phyloP scores from a whole-genome alignment of 306 rosid genomes.

The Trifolium subterraneum region DNA sequence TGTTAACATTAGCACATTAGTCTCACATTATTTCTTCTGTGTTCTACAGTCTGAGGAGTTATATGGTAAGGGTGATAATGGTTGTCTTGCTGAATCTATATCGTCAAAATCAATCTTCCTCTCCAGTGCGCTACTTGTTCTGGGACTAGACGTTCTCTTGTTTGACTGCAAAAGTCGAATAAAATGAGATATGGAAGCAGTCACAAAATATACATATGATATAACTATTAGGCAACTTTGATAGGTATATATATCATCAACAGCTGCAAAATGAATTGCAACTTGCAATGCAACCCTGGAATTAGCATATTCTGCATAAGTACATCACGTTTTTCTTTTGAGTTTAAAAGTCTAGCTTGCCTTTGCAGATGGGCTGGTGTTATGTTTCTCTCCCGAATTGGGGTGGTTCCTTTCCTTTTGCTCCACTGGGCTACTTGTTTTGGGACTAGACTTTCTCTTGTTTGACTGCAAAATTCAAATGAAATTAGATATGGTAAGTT shows the following conservation, averaged over 20 bases:
- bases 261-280: neutral
- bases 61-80: conserved; percentile 73
- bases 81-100: conserved; percentile 61
- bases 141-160: conserved; percentile 76
- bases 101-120: conserved; percentile 69
- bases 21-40: conserved; percentile 51
- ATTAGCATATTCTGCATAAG: neutral
- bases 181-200: neutral
- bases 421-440: conserved; percentile 58
- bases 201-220: neutral
- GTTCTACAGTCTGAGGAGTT: conserved; percentile 75
- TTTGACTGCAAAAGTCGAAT: conserved; percentile 68
- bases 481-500: neutral
- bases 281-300: conserved; percentile 4
- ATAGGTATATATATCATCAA: conserved; percentile 11
- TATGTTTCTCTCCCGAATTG: conserved; percentile 64
- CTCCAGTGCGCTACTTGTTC: conserved; percentile 58
- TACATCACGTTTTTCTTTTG: conserved; percentile 26
- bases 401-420: conserved; percentile 62
- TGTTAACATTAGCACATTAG: conserved; percentile 6
- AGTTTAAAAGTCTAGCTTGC: conserved; percentile 38
- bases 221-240: conserved; percentile 16
- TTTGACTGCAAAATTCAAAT: conserved; percentile 66
- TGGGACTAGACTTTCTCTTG: conserved; percentile 76
- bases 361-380: conserved; percentile 72